Evolutionary conservation across 2,329 filamentous ascomycete species (phyloP).

Genomic region (Aspergillus latus): DNA sequence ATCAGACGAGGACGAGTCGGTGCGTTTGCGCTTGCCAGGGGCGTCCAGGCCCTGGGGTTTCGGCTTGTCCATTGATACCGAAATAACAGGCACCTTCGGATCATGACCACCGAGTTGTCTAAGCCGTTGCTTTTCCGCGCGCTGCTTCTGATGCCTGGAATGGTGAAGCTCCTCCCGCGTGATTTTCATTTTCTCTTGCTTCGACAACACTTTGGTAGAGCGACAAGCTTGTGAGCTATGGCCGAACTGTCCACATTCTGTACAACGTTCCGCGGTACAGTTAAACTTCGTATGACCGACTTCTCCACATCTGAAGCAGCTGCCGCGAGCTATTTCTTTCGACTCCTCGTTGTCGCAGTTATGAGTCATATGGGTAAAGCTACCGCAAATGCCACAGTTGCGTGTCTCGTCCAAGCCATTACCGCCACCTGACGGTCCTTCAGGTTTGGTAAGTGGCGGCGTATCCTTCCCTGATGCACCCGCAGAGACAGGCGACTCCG

Average conservation of each 20-base stretch:
- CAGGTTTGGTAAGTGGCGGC: conserved; percentile 26
- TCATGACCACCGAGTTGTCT: conserved; percentile 47
- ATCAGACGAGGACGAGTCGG: conserved; percentile 25
- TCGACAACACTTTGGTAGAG: conserved; percentile 35
- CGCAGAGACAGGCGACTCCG: conserved; percentile 22
- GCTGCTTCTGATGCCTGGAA: conserved; percentile 34
- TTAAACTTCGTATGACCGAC: conserved; percentile 38
- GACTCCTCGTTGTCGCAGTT: conserved; percentile 49
- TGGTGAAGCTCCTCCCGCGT: conserved; percentile 39
- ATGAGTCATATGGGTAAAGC: conserved; percentile 44
- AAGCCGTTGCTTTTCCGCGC: conserved; percentile 39
- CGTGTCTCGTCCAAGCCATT: conserved; percentile 45
- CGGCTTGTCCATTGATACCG: conserved; percentile 26
- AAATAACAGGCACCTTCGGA: conserved; percentile 44
- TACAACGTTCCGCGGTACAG: conserved; percentile 45
- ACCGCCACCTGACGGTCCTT: conserved; percentile 45
- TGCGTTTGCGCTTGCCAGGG: conserved; percentile 36
- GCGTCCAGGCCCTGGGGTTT: conserved; percentile 18
- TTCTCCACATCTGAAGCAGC: conserved; percentile 45
- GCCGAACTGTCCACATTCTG: conserved; percentile 46
- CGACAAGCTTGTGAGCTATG: conserved; percentile 40
- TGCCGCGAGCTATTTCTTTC: conserved; percentile 37
- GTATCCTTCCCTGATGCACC: conserved; percentile 28
- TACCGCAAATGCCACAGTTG: conserved; percentile 49
- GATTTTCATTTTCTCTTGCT: conserved; percentile 38